phyloP scores from a whole-genome alignment of 345 rosid genomes.

The Xanthoceras sorbifolium region DNA sequence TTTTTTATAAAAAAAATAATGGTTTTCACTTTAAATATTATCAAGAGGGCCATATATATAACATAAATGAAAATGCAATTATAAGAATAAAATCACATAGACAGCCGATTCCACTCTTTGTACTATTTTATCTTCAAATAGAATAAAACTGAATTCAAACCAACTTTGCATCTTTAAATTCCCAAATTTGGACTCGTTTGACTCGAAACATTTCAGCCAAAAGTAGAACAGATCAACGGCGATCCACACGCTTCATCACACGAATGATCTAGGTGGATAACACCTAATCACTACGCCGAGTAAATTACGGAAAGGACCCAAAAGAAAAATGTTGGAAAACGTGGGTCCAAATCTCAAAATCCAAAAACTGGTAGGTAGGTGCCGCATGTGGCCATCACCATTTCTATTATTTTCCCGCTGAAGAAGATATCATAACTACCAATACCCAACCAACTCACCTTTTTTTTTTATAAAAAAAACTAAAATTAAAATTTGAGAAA shows the following conservation, averaged over 20 bases:
- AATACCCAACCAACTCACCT: not conserved
- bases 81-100: too few species aligned
- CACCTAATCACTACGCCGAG: not conserved
- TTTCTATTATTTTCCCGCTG: not conserved
- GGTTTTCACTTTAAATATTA: too few species aligned
- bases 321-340: not conserved
- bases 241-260: not conserved
- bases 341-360: not conserved
- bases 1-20: too few species aligned
- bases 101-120: not conserved
- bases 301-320: not conserved
- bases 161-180: not conserved
- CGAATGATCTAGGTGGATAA: not conserved
- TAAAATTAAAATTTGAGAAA: too few species aligned
- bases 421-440: not conserved
- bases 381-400: not conserved
- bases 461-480: not conserved
- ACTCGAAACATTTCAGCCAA: not conserved
- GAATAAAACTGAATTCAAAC: not conserved
- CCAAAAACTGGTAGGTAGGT: not conserved
- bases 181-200: constrained; percentile 8
- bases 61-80: too few species aligned
- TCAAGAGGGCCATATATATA: too few species aligned
- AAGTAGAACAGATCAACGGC: not conserved
- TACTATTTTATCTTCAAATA: not conserved